A percentile compares a stretch with the other conserved stretches of the same genome.
These are phyloP conservation scores for Acer campestre DNA, from an alignment of 345 rosid genomes.

Conservation along the genomic window DNA sequence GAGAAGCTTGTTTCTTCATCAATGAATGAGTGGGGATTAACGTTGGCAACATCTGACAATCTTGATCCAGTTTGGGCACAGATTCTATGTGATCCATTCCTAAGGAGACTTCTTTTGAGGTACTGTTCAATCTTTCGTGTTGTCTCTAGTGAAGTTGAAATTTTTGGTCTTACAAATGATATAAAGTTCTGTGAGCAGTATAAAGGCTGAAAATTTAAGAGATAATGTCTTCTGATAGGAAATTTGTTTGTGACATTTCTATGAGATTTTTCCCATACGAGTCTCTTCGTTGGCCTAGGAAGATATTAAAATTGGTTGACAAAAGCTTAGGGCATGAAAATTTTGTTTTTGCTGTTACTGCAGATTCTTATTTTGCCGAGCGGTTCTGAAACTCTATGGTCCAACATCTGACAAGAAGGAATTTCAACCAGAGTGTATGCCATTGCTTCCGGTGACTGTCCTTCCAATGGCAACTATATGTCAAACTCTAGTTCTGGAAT, in stretches of 20 bases:
- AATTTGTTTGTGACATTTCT: neutral
- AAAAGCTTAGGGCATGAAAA: neutral
- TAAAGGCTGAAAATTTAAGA: constrained; percentile 6
- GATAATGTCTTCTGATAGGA: too few relatives aligned
- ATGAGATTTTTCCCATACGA: neutral
- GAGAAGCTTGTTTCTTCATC: constrained; percentile 74
- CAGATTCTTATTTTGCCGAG: constrained; percentile 86
- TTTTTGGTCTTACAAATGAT: constrained; percentile 1
- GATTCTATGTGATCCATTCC: constrained; percentile 81
- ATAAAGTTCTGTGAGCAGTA: neutral
- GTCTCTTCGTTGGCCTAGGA: neutral
- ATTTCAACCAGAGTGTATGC: constrained; percentile 71
- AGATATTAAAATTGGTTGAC: neutral
- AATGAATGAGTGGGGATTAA: constrained; percentile 77
- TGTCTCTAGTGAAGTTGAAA: neutral
- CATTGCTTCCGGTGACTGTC: constrained; percentile 62
- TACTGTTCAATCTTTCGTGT: constrained; percentile 26
- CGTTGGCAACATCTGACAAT: constrained; percentile 64
- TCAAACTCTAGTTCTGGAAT: constrained; percentile 54
- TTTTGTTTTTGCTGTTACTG: constrained; percentile 11
- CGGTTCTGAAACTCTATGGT: constrained; percentile 57
- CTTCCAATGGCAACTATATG: constrained; percentile 43
- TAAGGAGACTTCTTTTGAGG: constrained; percentile 87
- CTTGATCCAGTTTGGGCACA: constrained; percentile 95
- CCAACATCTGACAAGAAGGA: constrained; percentile 59